Conservation (phyloP, 805 yeast genomes). For the Pichia thaimueangensis region DNA sequence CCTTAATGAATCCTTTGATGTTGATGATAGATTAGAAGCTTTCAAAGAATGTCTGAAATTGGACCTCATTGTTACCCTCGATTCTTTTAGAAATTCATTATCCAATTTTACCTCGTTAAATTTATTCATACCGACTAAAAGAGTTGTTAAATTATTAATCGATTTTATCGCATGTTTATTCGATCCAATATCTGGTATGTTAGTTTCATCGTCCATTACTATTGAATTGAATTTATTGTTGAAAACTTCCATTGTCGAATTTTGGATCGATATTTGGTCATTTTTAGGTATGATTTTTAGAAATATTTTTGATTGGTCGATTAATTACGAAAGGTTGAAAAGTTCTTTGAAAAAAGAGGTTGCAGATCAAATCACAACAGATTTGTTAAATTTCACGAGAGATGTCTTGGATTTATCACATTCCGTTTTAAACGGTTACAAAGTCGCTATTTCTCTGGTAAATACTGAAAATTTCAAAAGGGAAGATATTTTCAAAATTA, state of each 20-base stretch:
- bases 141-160: conserved; percentile 66
- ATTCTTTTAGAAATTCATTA: conserved; percentile 33
- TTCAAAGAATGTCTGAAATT: conserved; percentile 46
- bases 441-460: conserved; percentile 34
- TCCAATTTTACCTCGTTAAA: conserved; percentile 13
- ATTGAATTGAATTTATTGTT: conserved; percentile 11
- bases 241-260: conserved; percentile 29
- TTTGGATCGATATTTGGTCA: conserved; percentile 72
- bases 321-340: conserved; percentile 25
- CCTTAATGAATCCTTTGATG: conserved; percentile 71
- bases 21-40: conserved; percentile 73
- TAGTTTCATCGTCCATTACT: conserved; percentile 17
- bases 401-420: conserved; percentile 79
- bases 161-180: conserved; percentile 60
- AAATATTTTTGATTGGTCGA: conserved; percentile 72
- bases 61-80: conserved; percentile 40
- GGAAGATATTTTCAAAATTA: conserved; percentile 16
- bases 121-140: conserved; percentile 25
- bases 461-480: conserved; percentile 20
- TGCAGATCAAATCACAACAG: conserved; percentile 20
- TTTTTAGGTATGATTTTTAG: conserved; percentile 63
- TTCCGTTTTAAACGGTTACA: conserved; percentile 56
- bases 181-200: conserved; percentile 60
- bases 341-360: conserved; percentile 14
- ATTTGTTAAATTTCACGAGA: conserved; percentile 62